Percentiles rank a stretch among this genome's conserved stretches.
Evolutionary conservation across 2,329 filamentous ascomycete genomes (phyloP).

Genomic region (Emergomyces pasteurianus): DNA sequence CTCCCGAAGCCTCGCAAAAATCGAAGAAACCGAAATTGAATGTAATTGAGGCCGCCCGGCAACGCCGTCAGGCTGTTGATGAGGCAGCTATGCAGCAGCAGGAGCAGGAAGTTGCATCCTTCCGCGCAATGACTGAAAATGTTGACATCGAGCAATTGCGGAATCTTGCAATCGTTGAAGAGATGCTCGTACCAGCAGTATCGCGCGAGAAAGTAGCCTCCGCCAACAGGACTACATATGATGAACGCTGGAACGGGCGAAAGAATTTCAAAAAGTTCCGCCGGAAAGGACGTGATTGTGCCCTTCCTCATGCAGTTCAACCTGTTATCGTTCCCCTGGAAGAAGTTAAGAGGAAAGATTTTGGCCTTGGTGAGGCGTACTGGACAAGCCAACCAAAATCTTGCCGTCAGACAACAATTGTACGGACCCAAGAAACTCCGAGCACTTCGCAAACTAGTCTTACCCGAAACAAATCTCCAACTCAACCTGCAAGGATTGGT

Average conservation of each 20-base stretch:
- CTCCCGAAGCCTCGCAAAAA: slow-evolving; percentile 25
- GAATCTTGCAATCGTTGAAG: slow-evolving; percentile 62
- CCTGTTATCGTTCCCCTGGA: slow-evolving; percentile 59
- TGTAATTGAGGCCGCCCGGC: slow-evolving; percentile 51
- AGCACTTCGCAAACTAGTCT: slow-evolving; percentile 13
- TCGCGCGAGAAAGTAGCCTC: slow-evolving; percentile 16
- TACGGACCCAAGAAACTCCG: not conserved
- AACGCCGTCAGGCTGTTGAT: slow-evolving; percentile 42
- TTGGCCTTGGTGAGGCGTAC: slow-evolving; percentile 64
- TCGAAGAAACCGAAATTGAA: slow-evolving; percentile 50
- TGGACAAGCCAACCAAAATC: slow-evolving; percentile 39
- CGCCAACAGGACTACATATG: slow-evolving; percentile 54
- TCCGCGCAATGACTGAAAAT: slow-evolving; percentile 45
- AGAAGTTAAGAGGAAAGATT: slow-evolving; percentile 58
- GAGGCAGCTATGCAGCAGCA: slow-evolving; percentile 43
- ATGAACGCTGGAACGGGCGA: slow-evolving; percentile 81
- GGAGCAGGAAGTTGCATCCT: slow-evolving; percentile 55
- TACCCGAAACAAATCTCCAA: slow-evolving; percentile 8
- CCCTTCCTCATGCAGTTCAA: slow-evolving; percentile 32
- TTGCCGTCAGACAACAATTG: not conserved
- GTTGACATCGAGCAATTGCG: slow-evolving; percentile 62
- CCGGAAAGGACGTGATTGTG: slow-evolving; percentile 21
- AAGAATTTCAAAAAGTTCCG: slow-evolving; percentile 90
- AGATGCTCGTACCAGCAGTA: slow-evolving; percentile 50
- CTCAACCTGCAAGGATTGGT: slow-evolving; percentile 14